Base-by-base conservation (phyloP, 1,284 basidiomycete species). In the Testicularia cyperi region DNA sequence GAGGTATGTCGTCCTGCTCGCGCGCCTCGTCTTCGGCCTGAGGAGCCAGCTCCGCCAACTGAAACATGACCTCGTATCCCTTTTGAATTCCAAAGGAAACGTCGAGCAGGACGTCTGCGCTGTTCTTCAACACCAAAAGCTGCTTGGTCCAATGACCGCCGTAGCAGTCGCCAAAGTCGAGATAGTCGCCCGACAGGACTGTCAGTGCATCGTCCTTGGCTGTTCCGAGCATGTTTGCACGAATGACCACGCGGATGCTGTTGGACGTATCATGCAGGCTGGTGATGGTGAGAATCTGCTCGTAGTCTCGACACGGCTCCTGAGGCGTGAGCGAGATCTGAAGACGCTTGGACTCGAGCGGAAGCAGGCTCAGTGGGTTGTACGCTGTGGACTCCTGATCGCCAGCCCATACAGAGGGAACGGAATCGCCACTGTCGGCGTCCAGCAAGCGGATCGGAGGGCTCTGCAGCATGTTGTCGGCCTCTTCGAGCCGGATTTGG, bases 91-190 rank as follows among this genome's bases (percentile, higher is more conserved):
- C 75, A 35, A 81, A 79, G 29, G 71, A 70, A 15, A 81, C 79
- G 44, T 81, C 80, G 16, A 81, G 70, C 3, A 78, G 65, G 26
- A 75, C 69, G 35, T 79, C 78, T 7, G 79, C 78, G 4, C 70
- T 69, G 54, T 81, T 81, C 65, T 79, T 80, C 52, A 78, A 74
- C 10, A 77, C 71, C 15, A 81, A 61, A 33, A 79, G 68, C 65
- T 80, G 79, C 48, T 76, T 78, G 12, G 78, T 72, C 80, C 80
- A 80, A 14, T 78, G 69, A 1, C 80, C 80, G 33, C 80, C 80
- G 22, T 75, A 74, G 37, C 80, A 78, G 51, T 80, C 77, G 10
- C 80, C 80, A 67, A 81, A 81, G 68, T 81, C 79, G 27, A 81
- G 63, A 5, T 70, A 68, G 7, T 75, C 70, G 7, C 79, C 80